Percentiles rank a stretch among this genome's conserved stretches.
These are phyloP conservation scores for Backusella liffmaniae DNA, from an alignment of 192 early-diverging fungal species.

Conservation along the genomic window DNA sequence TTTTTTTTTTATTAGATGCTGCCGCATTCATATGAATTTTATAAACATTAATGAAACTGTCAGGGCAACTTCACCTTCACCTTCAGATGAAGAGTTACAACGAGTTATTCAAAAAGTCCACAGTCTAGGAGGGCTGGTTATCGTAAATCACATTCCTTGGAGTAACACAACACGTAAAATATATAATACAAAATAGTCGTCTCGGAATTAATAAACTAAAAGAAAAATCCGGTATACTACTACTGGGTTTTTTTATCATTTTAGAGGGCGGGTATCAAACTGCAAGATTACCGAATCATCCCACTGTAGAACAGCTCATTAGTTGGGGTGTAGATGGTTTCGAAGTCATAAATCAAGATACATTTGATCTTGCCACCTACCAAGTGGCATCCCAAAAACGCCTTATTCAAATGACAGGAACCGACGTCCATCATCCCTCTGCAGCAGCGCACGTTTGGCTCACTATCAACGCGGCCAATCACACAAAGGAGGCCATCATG, in stretches of 20 bases:
- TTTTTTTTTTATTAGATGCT: constrained; percentile 43
- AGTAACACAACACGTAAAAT: constrained; percentile 57
- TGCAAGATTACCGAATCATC: constrained; percentile 61
- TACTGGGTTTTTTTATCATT: background rate
- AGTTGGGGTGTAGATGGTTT: constrained; percentile 72
- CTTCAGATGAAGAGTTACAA: constrained; percentile 60
- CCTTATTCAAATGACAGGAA: constrained; percentile 59
- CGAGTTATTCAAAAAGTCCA: constrained; percentile 59
- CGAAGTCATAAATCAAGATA: constrained; percentile 61
- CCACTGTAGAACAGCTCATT: constrained; percentile 53
- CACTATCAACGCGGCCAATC: constrained; percentile 43
- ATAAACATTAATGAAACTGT: constrained; percentile 62
- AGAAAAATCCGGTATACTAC: background rate
- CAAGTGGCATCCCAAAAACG: constrained; percentile 46
- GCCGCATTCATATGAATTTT: constrained; percentile 73
- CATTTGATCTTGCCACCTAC: constrained; percentile 58
- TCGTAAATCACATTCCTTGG: constrained; percentile 81
- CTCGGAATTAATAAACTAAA: background rate
- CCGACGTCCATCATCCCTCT: constrained; percentile 66
- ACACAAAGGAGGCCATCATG: constrained; percentile 51
- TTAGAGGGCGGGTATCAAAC: constrained; percentile 50
- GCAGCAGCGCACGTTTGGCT: constrained; percentile 61
- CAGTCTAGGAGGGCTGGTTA: constrained; percentile 65
- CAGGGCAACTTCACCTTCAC: constrained; percentile 44
- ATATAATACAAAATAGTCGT: background rate